Evolutionary conservation across 176 grass and related monocot species (phyloP).

Genomic region (Oryza glumipatula): DNA sequence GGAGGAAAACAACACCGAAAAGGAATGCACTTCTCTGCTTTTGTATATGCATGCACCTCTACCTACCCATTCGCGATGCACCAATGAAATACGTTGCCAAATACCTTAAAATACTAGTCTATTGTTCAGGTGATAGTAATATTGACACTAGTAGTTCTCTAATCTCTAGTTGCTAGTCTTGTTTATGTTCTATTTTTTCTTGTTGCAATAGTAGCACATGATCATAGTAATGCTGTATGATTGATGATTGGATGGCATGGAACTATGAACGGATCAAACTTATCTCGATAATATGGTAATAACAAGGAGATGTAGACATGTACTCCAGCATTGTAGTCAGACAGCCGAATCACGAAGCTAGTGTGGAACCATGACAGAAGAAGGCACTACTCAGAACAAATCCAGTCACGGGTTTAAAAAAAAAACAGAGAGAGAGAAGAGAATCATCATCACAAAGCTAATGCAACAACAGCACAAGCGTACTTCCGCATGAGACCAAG

Average conservation of each 20-base stretch:
- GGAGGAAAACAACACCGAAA: not conserved
- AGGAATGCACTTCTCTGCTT: not conserved
- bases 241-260: not conserved
- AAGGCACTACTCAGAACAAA: constrained; percentile 38
- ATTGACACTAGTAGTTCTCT: too few species aligned
- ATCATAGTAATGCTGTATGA: not conserved
- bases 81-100: not conserved
- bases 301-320: not conserved
- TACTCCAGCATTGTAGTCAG: not conserved
- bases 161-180: too few species aligned
- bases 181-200: not conserved
- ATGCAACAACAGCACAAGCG: not conserved
- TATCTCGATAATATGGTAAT: not conserved
- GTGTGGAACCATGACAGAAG: not conserved
- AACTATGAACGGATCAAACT: not conserved
- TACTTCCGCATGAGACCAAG: not conserved
- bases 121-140: not conserved
- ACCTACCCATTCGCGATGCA: not conserved
- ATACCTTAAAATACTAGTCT: too few species aligned
- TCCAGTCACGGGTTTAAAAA: constrained; percentile 18
- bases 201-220: not conserved
- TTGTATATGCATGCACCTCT: not conserved
- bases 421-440: not conserved
- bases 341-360: not conserved
- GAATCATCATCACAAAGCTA: not conserved